Evolutionary conservation across 2,329 filamentous ascomycete species (phyloP).

Genomic region (Ophidiomyces ophidiicola): DNA sequence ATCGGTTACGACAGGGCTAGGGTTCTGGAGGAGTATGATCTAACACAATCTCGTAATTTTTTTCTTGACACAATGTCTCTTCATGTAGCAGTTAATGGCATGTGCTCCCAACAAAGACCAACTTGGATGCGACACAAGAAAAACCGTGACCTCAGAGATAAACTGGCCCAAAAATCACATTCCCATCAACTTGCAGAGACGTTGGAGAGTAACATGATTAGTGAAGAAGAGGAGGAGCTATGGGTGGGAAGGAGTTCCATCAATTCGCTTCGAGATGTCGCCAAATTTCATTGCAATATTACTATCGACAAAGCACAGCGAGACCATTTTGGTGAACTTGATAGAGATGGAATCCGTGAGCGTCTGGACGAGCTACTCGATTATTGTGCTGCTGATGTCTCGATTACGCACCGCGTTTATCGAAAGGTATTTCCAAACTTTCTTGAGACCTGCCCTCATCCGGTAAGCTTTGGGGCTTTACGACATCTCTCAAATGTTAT

Average conservation of each 20-base stretch:
- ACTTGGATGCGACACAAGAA: constrained; percentile 98
- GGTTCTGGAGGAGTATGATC: constrained; percentile 74
- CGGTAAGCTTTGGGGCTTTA: constrained; percentile 89
- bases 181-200: constrained; percentile 59
- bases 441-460: constrained; percentile 80
- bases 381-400: constrained; percentile 91
- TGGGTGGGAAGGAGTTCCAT: constrained; percentile 93
- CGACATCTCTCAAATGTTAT: constrained; percentile 90
- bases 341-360: constrained; percentile 55
- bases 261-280: constrained; percentile 89
- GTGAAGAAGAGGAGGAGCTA: constrained; percentile 80
- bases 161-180: constrained; percentile 58
- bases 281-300: constrained; percentile 87
- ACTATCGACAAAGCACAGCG: constrained; percentile 80
- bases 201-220: constrained; percentile 53
- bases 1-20: constrained; percentile 88
- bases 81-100: constrained; percentile 94
- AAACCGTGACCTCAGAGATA: constrained; percentile 69
- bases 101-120: constrained; percentile 92
- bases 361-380: constrained; percentile 74
- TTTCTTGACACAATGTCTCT: constrained; percentile 98
- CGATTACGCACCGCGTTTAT: constrained; percentile 87
- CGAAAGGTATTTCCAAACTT: constrained; percentile 87
- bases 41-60: constrained; percentile 68
- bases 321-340: constrained; percentile 73